Evolutionary conservation across 331 rosid genomes (phyloP).

Genomic region (Prunus yedoensis): DNA sequence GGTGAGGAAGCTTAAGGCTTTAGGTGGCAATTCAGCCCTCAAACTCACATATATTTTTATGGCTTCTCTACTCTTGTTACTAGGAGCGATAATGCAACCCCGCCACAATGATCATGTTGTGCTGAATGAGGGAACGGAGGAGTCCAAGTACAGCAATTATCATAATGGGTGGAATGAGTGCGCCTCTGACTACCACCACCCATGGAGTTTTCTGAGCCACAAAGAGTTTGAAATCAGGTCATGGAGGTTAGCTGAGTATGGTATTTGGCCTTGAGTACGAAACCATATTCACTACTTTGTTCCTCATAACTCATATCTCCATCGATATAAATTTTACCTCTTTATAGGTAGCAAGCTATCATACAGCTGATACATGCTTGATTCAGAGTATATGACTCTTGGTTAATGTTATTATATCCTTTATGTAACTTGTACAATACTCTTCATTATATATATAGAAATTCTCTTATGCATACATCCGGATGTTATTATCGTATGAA

Average conservation of each 20-base stretch:
- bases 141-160: neutral
- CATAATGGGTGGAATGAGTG: neutral
- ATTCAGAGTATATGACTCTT: no score
- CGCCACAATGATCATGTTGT: neutral
- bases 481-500: no score
- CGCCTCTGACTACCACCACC: neutral
- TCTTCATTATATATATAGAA: no score
- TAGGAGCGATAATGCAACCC: neutral
- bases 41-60: neutral
- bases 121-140: neutral
- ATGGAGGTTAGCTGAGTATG: neutral
- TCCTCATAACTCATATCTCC: neutral
- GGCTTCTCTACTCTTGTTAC: constrained; percentile 14
- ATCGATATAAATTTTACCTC: no score
- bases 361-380: no score
- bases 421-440: no score
- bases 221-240: neutral
- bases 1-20: no score
- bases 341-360: no score
- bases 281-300: neutral
- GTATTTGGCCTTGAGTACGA: neutral
- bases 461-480: no score
- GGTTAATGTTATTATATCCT: no score
- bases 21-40: neutral
- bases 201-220: neutral